These are phyloP conservation scores for Globisporangium spiculum DNA, from an alignment of 352 stramenopile species.

Conservation along the genomic window DNA sequence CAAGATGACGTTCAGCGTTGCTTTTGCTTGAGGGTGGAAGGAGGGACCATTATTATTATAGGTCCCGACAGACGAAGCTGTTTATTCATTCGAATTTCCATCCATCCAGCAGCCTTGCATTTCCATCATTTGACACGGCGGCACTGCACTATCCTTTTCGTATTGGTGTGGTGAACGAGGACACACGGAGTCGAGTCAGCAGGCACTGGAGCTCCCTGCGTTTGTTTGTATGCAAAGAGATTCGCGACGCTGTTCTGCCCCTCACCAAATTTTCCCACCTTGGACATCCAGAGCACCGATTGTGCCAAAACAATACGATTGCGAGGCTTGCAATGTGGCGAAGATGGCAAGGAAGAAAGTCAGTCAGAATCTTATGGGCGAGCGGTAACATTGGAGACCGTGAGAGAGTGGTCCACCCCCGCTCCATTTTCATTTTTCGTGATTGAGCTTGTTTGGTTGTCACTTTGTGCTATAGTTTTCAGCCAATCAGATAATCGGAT, in stretches of 20 bases:
- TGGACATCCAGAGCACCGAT: not conserved
- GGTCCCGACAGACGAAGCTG: not conserved
- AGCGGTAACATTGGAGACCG: not conserved
- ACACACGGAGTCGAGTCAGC: not conserved
- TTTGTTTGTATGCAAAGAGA: not conserved
- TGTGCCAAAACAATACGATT: not conserved
- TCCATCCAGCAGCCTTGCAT: not conserved
- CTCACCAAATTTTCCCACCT: not conserved
- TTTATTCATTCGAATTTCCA: not conserved
- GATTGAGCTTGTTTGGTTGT: not conserved
- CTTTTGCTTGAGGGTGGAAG: not conserved
- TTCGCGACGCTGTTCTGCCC: not conserved
- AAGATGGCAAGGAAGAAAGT: not conserved
- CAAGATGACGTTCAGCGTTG: not conserved
- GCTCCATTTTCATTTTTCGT: not conserved
- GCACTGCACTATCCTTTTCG: not conserved
- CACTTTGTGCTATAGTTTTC: not conserved
- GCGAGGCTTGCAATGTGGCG: conserved; percentile 1
- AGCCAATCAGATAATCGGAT: not conserved
- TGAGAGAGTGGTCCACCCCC: not conserved
- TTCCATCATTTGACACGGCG: not conserved
- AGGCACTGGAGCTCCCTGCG: not conserved
- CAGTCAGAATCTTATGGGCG: not conserved
- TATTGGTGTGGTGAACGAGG: not conserved
- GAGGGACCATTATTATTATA: not conserved